These are phyloP conservation scores for Rosa lucieae DNA, from an alignment of 306 rosid genomes.

Conservation along the genomic window DNA sequence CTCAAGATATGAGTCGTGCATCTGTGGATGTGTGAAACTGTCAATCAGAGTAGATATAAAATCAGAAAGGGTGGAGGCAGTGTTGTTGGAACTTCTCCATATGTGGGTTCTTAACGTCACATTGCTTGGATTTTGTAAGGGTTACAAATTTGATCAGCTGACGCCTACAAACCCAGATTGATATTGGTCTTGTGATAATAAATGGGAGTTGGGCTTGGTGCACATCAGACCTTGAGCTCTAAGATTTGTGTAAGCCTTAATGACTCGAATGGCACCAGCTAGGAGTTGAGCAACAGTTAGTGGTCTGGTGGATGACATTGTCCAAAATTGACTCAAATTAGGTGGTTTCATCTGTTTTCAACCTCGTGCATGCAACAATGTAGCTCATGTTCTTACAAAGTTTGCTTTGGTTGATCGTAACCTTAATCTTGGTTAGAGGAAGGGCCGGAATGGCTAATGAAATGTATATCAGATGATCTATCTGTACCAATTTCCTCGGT, in stretches of 20 bases:
- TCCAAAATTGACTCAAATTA: background rate
- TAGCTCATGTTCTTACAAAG: background rate
- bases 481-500: background rate
- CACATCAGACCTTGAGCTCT: background rate
- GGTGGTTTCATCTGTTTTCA: background rate
- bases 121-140: background rate
- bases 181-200: background rate
- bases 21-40: background rate
- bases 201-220: background rate
- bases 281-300: background rate
- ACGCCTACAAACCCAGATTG: background rate
- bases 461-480: background rate
- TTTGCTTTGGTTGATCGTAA: background rate
- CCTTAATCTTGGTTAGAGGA: background rate
- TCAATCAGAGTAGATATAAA: background rate
- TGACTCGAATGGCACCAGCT: background rate
- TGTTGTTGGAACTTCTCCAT: background rate
- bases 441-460: background rate
- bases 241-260: background rate
- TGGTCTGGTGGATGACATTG: background rate
- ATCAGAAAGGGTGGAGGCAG: background rate
- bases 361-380: background rate
- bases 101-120: background rate
- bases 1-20: background rate
- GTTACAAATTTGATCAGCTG: background rate